Base-by-base conservation (phyloP, 176 grass and related monocot genomes). In the Bothriochloa decipiens region DNA sequence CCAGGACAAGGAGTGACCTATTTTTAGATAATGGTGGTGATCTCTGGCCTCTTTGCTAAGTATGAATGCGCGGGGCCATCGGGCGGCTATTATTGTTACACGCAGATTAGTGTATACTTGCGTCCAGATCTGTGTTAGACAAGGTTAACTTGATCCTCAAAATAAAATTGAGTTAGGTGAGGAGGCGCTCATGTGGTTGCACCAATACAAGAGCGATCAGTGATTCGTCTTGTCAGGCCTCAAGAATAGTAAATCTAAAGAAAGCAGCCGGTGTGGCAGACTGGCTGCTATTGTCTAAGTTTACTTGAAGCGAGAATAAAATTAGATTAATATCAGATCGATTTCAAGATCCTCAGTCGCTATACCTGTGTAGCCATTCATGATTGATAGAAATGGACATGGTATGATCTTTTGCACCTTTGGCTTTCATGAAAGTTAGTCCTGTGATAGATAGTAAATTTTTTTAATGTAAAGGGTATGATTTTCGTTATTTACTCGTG, bases 301-400 rank as follows among this genome's bases (percentile, higher is more conserved):
- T 86, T 82, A 39, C 74, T 68, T 83, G 58, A 86, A 46, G 86
- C 45, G 25, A 78, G 53, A 82, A 60, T 6, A 61, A 61, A 68
- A 39, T 8, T 37, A 78, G 68, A 74, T 39, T 41, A 61, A 63
- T 32, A n/a, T 82, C 50, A 82, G 41, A 90, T 35, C 15, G 58
- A 78, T 63, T 49, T 14, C 66, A 86, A 77, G 74, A 83, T 76
- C n/a, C 80, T 27, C 3, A 15, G 27, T 69, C 66, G 63, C 27
- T 70, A 87, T 46, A 50, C 4, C 29, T 1, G 32, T 57, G 22
- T 57, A 9, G 43, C 18, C 18, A 32, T 41, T 32, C 32, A 55
- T 29, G 49, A 3, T 22, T 66, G 75, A 35, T 12, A 46, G 46
- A 36, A 75, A 53, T 76, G 29, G 47, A 40, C 49, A 45, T 32